Conservation (phyloP, 352 stramenopile species). For the Paralagenidium karlingii region DNA sequence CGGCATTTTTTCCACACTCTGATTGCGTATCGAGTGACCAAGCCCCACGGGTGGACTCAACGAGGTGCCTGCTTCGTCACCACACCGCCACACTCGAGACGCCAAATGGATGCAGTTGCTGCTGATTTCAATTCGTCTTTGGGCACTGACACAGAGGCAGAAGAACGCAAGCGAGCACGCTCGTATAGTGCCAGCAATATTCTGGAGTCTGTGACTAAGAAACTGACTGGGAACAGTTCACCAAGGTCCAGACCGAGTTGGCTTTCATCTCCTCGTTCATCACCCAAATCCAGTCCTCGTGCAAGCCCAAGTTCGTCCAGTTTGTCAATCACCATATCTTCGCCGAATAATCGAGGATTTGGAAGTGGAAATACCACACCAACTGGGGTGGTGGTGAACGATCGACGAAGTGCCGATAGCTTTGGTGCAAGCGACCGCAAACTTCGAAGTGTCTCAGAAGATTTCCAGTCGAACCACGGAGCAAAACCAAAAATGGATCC, state of each 20-base stretch:
- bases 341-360: slow-evolving; percentile 47
- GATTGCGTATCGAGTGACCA: slow-evolving; percentile 77
- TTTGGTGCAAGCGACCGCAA: slow-evolving; percentile 31
- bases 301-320: slow-evolving; percentile 26
- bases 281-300: not conserved
- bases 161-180: slow-evolving; percentile 48
- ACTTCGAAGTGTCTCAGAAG: slow-evolving; percentile 66
- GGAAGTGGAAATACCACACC: slow-evolving; percentile 52
- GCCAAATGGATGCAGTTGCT: slow-evolving; percentile 79
- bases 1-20: slow-evolving; percentile 80
- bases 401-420: slow-evolving; percentile 40
- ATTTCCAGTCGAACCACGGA: slow-evolving; percentile 41
- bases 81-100: slow-evolving; percentile 69
- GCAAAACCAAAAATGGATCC: slow-evolving; percentile 80
- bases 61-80: slow-evolving; percentile 79
- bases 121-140: slow-evolving; percentile 80
- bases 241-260: slow-evolving; percentile 13
- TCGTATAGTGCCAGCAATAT: slow-evolving; percentile 79
- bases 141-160: slow-evolving; percentile 20
- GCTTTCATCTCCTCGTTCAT: slow-evolving; percentile 3
- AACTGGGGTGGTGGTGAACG: slow-evolving; percentile 12
- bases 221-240: slow-evolving; percentile 51
- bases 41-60: slow-evolving; percentile 76
- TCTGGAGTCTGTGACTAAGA: slow-evolving; percentile 74
- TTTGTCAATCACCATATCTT: slow-evolving; percentile 66